These are phyloP conservation scores for Chloromonas sp. DNA, from an alignment of 163 green algal genomes.

Conservation along the genomic window DNA sequence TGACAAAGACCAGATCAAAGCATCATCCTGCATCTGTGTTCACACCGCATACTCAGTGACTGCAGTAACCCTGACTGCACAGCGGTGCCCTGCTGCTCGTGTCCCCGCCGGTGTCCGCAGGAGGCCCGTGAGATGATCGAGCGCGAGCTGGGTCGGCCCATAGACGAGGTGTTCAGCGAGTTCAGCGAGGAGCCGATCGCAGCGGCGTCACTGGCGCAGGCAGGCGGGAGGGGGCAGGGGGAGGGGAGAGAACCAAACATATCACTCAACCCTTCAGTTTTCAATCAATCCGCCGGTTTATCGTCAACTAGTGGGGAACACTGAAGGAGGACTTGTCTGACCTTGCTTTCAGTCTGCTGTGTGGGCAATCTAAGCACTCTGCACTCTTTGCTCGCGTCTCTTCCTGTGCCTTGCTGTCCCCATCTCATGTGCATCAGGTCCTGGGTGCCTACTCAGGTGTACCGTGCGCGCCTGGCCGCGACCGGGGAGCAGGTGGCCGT, in stretches of 20 bases:
- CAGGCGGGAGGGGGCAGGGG: background rate
- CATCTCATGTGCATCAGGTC: no score
- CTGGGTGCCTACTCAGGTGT: slow-evolving; percentile 47
- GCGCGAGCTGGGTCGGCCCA: slow-evolving; percentile 52
- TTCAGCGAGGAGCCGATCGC: slow-evolving; percentile 69
- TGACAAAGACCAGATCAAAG: no score
- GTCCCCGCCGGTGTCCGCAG: background rate
- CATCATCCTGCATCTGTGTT: no score
- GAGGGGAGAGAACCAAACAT: no score
- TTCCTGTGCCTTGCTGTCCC: no score
- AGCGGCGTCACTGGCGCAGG: slow-evolving; percentile 51
- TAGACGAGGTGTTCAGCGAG: slow-evolving; percentile 65
- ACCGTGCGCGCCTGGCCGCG: slow-evolving; percentile 48
- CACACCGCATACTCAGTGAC: no score
- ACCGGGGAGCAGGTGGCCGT: slow-evolving; percentile 75
- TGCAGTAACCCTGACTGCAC: no score
- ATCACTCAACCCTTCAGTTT: no score
- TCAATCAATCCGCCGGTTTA: background rate
- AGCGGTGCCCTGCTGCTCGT: no score
- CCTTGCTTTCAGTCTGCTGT: background rate
- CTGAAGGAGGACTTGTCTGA: background rate
- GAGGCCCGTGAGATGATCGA: slow-evolving; percentile 52
- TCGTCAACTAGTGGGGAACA: background rate
- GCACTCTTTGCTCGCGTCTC: no score
- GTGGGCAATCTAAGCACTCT: no score